Percentiles rank a stretch among this genome's conserved stretches.
These are phyloP conservation scores for Lecanicillium sp. DNA, from an alignment of 2,329 filamentous ascomycete species.

Conservation along the genomic window DNA sequence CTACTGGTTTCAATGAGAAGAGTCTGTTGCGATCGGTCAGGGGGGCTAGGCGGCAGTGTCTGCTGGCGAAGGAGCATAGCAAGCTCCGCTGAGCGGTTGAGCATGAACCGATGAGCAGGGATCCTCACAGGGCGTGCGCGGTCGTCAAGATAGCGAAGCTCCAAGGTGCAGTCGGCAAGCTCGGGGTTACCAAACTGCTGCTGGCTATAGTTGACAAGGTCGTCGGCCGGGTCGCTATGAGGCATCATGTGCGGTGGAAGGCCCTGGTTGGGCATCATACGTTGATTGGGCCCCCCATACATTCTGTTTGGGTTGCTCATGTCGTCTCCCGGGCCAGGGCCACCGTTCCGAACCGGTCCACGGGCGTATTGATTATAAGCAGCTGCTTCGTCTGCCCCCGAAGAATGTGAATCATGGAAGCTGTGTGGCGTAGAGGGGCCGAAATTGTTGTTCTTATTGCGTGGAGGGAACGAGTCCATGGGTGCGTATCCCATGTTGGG, in stretches of 20 bases:
- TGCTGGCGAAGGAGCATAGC: slow-evolving; percentile 18
- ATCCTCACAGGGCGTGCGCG: slow-evolving; percentile 30
- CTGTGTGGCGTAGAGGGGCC: slow-evolving; percentile 51
- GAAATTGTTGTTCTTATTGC: slow-evolving; percentile 31
- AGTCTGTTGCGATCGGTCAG: slow-evolving; percentile 16
- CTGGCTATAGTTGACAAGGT: slow-evolving; percentile 33
- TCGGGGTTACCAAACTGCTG: slow-evolving; percentile 25
- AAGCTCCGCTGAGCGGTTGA: slow-evolving; percentile 39
- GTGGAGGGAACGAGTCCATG: slow-evolving; percentile 24
- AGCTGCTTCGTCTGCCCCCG: slow-evolving; percentile 37
- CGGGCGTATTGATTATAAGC: slow-evolving; percentile 30
- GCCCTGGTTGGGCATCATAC: slow-evolving; percentile 24
- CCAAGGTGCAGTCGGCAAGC: slow-evolving; percentile 33
- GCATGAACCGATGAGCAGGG: slow-evolving; percentile 45
- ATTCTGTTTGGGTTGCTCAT: slow-evolving; percentile 20
- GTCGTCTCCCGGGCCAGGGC: slow-evolving; percentile 21
- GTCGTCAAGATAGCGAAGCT: slow-evolving; percentile 31
- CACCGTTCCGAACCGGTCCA: slow-evolving; percentile 30
- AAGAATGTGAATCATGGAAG: slow-evolving; percentile 54
- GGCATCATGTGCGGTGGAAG: slow-evolving; percentile 19
- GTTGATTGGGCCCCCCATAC: slow-evolving; percentile 20
- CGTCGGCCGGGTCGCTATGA: slow-evolving; percentile 23
- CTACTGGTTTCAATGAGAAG: slow-evolving; percentile 39
- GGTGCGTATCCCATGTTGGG: slow-evolving; percentile 26
- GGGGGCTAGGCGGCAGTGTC: slow-evolving; percentile 20